These are phyloP conservation scores for Lactifluus echinatus DNA, from an alignment of 768 basidiomycete genomes.

Conservation along the genomic window DNA sequence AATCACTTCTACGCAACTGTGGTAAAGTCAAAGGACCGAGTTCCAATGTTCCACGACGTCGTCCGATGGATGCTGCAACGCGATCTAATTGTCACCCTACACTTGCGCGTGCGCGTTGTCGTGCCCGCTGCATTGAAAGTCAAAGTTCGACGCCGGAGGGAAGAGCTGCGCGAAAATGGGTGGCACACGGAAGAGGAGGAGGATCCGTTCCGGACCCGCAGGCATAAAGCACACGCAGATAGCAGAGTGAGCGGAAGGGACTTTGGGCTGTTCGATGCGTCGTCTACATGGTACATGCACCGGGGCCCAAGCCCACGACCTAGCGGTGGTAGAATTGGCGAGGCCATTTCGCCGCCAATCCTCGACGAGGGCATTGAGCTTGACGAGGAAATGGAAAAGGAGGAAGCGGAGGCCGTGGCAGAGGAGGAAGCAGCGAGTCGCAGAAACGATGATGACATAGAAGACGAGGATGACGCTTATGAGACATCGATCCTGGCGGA, in stretches of 20 bases:
- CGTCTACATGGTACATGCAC: conserved; percentile 34
- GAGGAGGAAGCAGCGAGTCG: conserved; percentile 26
- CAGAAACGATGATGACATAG: conserved; percentile 30
- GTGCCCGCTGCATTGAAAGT: conserved; percentile 71
- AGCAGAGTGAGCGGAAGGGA: conserved; percentile 9
- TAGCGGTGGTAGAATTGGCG: conserved; percentile 20
- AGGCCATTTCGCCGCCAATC: conserved; percentile 28
- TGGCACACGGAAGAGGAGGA: conserved; percentile 25
- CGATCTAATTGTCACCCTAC: conserved; percentile 77
- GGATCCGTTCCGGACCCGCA: neutral
- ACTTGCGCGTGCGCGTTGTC: conserved; percentile 77
- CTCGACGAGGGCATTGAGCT: conserved; percentile 28
- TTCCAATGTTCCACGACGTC: conserved; percentile 69
- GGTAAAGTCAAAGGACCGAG: conserved; percentile 55
- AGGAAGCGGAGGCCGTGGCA: conserved; percentile 24
- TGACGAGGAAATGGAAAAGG: conserved; percentile 25
- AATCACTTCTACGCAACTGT: conserved; percentile 79
- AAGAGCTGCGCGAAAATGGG: conserved; percentile 31
- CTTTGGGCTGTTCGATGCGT: conserved; percentile 9
- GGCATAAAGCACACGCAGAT: neutral
- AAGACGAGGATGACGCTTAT: conserved; percentile 39
- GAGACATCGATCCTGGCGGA: conserved; percentile 67
- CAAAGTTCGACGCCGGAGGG: conserved; percentile 39
- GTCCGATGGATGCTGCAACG: conserved; percentile 87
- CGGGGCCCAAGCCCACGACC: conserved; percentile 34